phyloP scores from a whole-genome alignment of 495 filamentous ascomycete species.

The Parathielavia appendiculata region DNA sequence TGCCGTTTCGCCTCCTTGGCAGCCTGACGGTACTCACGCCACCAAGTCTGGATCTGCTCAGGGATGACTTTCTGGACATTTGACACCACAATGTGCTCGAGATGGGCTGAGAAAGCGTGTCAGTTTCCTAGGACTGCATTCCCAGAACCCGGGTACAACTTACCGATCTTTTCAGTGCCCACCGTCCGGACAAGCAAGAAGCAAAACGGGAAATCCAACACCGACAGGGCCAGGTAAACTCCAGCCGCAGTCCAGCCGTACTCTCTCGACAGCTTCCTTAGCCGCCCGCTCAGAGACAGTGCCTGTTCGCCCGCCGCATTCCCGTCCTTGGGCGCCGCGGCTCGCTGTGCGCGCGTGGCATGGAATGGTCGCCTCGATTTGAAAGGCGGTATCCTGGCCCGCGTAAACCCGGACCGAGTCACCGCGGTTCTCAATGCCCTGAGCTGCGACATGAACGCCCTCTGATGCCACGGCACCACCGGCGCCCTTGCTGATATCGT shows the following conservation, averaged over 20 bases:
- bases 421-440: constrained; percentile 8
- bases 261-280: constrained; percentile 81
- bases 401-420: constrained; percentile 2
- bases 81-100: constrained; percentile 48
- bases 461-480: constrained; percentile 11
- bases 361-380: constrained; percentile 27
- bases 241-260: constrained; percentile 95
- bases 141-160: constrained; percentile 9
- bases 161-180: constrained; percentile 79
- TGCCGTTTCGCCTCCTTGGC: constrained; percentile 33
- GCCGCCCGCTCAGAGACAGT: constrained; percentile 57
- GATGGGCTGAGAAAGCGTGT: constrained; percentile 33
- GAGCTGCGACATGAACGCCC: constrained; percentile 22
- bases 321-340: neutral
- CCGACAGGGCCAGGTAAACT: constrained; percentile 76
- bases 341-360: constrained; percentile 21
- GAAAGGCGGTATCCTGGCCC: constrained; percentile 9
- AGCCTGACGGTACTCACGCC: constrained; percentile 38
- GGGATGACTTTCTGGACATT: constrained; percentile 47
- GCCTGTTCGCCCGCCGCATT: constrained; percentile 31
- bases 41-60: constrained; percentile 42
- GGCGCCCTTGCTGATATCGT: constrained; percentile 11
- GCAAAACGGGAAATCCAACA: constrained; percentile 91
- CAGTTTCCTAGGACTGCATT: neutral
- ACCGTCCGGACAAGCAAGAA: constrained; percentile 78